Base-by-base conservation (phyloP, 1,284 basidiomycete species). In the Porogramme epimiltina region DNA sequence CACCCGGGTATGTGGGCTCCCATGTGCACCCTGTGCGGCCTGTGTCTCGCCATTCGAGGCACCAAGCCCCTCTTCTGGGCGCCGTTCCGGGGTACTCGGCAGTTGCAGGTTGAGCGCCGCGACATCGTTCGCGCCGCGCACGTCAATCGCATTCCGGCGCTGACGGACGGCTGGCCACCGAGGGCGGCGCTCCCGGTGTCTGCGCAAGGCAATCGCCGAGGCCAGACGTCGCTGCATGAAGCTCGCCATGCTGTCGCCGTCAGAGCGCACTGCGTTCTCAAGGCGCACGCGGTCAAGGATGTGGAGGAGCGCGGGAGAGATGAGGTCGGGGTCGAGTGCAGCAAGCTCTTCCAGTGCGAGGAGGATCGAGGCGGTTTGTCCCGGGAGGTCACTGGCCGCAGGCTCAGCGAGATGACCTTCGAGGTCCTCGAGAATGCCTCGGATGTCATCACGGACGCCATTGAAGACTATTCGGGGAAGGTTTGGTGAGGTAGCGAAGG, bases 281-380 rank as follows among this genome's bases (percentile, higher is more conserved):
- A 37, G 20, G 4, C 23, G 42, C 24, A 55, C 49, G 11, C 33
- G 39, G 34, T 54, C 47, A 40, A 58, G 37, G 6, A 55, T 47
- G 33, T 39, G 44, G 15, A 46, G 33, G 25, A 58, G 41, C 31
- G 19, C 37, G 11, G 22, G 9, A 39, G 47, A 44, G 45, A 58
- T 43, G 11, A 58, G 45, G 18, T 37, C 45, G 1, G 49, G 47
- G 42, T 58, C 56, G 23, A 37, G 47, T 19, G 26, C 41, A 11
- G 46, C 36, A 15, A 58, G 56, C 41, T 49, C 47, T 34, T 40
- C 49, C 23, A 58, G 52, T n/a, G 56, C 52, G 44, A 58, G 49
- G 4, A 58, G 36, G 41, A 58, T 52, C 15, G 52, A 46, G 2
- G 47, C 50, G 38, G 22, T 46, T 39, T 54, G 55, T 3, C 51